These are phyloP conservation scores for Pulveroboletus sp. DNA, from an alignment of 768 basidiomycete species.

Conservation along the genomic window DNA sequence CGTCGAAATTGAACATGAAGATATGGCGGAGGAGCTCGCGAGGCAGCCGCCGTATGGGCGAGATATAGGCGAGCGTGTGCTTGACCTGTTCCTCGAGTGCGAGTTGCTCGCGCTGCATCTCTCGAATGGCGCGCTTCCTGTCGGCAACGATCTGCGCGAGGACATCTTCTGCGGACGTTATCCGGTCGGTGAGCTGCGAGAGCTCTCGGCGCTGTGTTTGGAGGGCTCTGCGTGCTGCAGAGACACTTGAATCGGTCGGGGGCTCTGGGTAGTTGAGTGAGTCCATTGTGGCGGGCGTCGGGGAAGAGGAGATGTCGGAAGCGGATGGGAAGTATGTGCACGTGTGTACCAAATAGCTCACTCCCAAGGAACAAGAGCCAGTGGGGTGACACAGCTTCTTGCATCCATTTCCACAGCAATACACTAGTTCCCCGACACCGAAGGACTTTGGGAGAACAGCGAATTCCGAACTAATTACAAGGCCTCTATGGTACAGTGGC, in stretches of 20 bases:
- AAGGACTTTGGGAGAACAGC: not conserved
- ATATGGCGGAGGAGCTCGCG: constrained; percentile 69
- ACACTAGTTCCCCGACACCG: not conserved
- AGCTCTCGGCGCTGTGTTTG: constrained; percentile 25
- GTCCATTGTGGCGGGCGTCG: constrained; percentile 27
- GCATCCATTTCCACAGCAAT: constrained; percentile 11
- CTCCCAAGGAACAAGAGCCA: too few relatives aligned
- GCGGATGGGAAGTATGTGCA: constrained; percentile 25
- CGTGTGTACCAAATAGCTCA: constrained; percentile 14
- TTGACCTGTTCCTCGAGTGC: constrained; percentile 46
- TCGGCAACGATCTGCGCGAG: constrained; percentile 59
- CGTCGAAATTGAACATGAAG: constrained; percentile 65
- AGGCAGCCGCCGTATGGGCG: constrained; percentile 69
- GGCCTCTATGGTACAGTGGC: constrained; percentile 24
- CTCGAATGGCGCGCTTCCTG: constrained; percentile 48
- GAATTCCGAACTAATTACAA: constrained; percentile 19
- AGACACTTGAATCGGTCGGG: constrained; percentile 52
- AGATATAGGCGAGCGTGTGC: constrained; percentile 59
- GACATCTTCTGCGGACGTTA: constrained; percentile 49
- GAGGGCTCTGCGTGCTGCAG: constrained; percentile 50
- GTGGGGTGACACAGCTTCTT: not conserved
- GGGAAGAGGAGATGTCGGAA: constrained; percentile 6
- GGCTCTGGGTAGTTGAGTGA: constrained; percentile 45
- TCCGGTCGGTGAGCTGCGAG: constrained; percentile 39
- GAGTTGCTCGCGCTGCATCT: constrained; percentile 47